These are phyloP conservation scores for Hippophae tibetana DNA, from an alignment of 306 rosid species.

Conservation along the genomic window DNA sequence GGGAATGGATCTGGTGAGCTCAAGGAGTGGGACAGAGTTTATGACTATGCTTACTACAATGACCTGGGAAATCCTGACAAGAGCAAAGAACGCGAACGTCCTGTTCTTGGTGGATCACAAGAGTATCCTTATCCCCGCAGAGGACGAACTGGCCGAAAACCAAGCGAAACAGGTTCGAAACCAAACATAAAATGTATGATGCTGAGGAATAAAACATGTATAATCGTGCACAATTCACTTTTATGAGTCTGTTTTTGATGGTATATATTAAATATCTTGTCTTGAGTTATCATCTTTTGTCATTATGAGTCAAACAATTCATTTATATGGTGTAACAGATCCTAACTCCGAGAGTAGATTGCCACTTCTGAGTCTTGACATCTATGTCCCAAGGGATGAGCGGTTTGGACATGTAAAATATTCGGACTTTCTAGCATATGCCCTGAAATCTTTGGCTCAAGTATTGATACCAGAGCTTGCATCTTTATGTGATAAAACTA, in stretches of 20 bases:
- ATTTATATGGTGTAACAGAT: slow-evolving; percentile 30
- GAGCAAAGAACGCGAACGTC: slow-evolving; percentile 46
- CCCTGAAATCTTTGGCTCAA: slow-evolving; percentile 62
- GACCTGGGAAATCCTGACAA: slow-evolving; percentile 68
- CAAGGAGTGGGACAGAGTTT: slow-evolving; percentile 89
- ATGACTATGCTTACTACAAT: slow-evolving; percentile 83
- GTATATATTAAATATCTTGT: no score
- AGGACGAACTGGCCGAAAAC: slow-evolving; percentile 73
- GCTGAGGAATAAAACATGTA: no score
- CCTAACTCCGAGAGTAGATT: slow-evolving; percentile 60
- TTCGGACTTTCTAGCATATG: slow-evolving; percentile 72
- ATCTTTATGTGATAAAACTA: slow-evolving; percentile 66
- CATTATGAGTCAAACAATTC: not conserved
- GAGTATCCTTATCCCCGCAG: slow-evolving; percentile 74
- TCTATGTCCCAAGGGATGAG: slow-evolving; percentile 86
- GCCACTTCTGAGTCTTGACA: slow-evolving; percentile 51
- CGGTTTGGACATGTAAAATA: slow-evolving; percentile 60
- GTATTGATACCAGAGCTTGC: slow-evolving; percentile 54
- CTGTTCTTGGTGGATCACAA: slow-evolving; percentile 63
- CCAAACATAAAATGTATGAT: not conserved
- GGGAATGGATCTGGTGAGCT: slow-evolving; percentile 61
- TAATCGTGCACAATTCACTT: no score
- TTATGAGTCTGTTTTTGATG: no score
- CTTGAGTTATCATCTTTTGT: no score
- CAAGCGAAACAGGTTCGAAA: slow-evolving; percentile 40